Evolutionary conservation across 1,139 yeast species (phyloP).

Genomic region (Blastobotrys persicus): DNA sequence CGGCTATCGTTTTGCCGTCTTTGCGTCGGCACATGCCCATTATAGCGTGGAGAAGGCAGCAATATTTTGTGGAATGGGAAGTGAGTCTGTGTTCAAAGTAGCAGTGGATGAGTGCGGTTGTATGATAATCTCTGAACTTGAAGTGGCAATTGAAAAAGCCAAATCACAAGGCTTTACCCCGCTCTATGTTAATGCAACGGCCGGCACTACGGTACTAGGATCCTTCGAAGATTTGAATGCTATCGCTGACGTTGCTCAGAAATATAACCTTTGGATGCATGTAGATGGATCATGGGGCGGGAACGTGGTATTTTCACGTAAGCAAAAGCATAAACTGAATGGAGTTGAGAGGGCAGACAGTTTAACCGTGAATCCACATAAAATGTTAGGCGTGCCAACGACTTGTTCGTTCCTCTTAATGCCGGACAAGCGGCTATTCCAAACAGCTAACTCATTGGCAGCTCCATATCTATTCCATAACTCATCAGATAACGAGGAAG

Average conservation of each 20-base stretch:
- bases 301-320: conserved; percentile 64
- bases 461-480: conserved; percentile 86
- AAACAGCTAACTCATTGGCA: conserved; percentile 66
- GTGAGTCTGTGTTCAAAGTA: conserved; percentile 60
- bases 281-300: conserved; percentile 95
- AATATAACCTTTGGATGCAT: conserved; percentile 67
- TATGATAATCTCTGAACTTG: conserved; percentile 53
- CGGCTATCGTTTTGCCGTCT: conserved; percentile 59
- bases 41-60: conserved; percentile 84
- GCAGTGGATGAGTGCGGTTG: conserved; percentile 55
- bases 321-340: conserved; percentile 47
- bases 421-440: conserved; percentile 66
- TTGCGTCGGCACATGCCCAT: conserved; percentile 71
- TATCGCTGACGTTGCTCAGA: conserved; percentile 54
- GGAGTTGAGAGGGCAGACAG: conserved; percentile 73
- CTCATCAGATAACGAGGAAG: conserved; percentile 45
- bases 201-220: conserved; percentile 88
- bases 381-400: conserved; percentile 86
- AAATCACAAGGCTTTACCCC: conserved; percentile 61
- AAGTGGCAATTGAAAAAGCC: conserved; percentile 46
- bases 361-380: conserved; percentile 84
- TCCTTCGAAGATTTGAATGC: conserved; percentile 68
- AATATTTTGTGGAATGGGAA: conserved; percentile 71
- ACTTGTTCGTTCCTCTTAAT: conserved; percentile 78
- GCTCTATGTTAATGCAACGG: conserved; percentile 74